These are phyloP conservation scores for Warburgia ugandensis DNA, from an alignment of 164 flowering plant species.

Conservation along the genomic window DNA sequence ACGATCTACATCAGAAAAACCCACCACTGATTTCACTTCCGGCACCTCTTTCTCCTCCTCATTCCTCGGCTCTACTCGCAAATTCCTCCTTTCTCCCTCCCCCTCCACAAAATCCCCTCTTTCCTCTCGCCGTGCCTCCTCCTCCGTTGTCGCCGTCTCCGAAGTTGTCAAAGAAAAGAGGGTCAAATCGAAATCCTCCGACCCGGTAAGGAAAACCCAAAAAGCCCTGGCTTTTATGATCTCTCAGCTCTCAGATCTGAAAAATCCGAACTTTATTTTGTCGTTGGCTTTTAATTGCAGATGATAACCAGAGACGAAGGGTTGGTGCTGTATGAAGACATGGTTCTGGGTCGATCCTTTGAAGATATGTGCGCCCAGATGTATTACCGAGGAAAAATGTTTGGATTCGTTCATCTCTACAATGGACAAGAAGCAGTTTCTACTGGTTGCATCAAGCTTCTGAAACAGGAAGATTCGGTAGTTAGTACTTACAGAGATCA, in stretches of 20 bases:
- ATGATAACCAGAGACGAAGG: slow-evolving; percentile 77
- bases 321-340: slow-evolving; percentile 66
- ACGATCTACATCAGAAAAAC: slow-evolving; percentile 29
- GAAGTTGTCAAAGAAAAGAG: slow-evolving; percentile 69
- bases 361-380: slow-evolving; percentile 99
- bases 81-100: no score
- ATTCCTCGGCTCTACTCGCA: slow-evolving; percentile 22
- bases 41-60: no score
- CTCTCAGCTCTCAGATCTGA: no score
- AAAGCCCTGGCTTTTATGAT: no score
- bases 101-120: no score
- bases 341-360: slow-evolving; percentile 72
- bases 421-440: slow-evolving; percentile 95
- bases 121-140: slow-evolving; percentile 9
- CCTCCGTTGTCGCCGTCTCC: slow-evolving; percentile 41
- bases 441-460: slow-evolving; percentile 82
- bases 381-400: slow-evolving; percentile 97
- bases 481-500: slow-evolving; percentile 89
- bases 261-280: no score
- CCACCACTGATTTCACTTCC: slow-evolving; percentile 17
- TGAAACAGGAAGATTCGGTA: slow-evolving; percentile 62
- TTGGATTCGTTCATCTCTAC: slow-evolving; percentile 91
- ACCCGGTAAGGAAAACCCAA: slow-evolving; percentile 3
- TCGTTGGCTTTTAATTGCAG: no score
- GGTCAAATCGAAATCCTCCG: slow-evolving; percentile 30